phyloP scores from a whole-genome alignment of 2,329 filamentous ascomycete species.

The Pestalotiopsis sp. region DNA sequence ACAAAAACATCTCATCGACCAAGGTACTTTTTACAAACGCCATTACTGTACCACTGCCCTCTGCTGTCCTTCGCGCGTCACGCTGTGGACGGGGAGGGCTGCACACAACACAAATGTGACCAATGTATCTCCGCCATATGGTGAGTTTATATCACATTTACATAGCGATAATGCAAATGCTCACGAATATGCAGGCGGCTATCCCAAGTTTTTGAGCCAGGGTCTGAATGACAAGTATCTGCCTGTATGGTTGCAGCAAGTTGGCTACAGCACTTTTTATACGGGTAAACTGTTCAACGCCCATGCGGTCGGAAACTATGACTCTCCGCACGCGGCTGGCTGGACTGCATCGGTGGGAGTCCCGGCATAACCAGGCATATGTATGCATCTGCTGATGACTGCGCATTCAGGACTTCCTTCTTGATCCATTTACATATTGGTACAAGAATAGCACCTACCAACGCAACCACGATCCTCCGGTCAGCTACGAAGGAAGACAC shows the following conservation, averaged over 20 bases:
- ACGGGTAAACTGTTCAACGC: slow-evolving; percentile 72
- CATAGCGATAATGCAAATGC: slow-evolving; percentile 33
- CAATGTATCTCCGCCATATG: slow-evolving; percentile 55
- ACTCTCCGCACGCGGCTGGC: slow-evolving; percentile 56
- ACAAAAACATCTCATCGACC: slow-evolving; percentile 54
- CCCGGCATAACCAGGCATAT: not conserved
- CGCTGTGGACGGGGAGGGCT: slow-evolving; percentile 65
- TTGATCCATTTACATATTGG: slow-evolving; percentile 65
- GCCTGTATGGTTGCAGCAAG: slow-evolving; percentile 68
- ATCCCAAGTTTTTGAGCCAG: slow-evolving; percentile 65
- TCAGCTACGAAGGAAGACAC: slow-evolving; percentile 56
- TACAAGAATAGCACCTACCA: slow-evolving; percentile 65
- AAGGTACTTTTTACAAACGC: slow-evolving; percentile 61
- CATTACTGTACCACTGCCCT: slow-evolving; percentile 69
- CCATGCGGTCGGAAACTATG: slow-evolving; percentile 62
- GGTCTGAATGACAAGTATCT: slow-evolving; percentile 69
- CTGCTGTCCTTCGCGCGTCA: slow-evolving; percentile 69
- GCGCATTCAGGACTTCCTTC: slow-evolving; percentile 39
- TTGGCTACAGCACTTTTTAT: slow-evolving; percentile 73
- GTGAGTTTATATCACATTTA: slow-evolving; percentile 46
- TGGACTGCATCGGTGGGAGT: slow-evolving; percentile 51
- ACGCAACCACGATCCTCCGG: slow-evolving; percentile 54
- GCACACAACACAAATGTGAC: slow-evolving; percentile 75
- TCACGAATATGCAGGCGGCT: slow-evolving; percentile 45
- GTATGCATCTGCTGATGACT: not conserved